Evolutionary conservation across 2,329 filamentous ascomycete genomes (phyloP).

Genomic region (Didymella sp.): DNA sequence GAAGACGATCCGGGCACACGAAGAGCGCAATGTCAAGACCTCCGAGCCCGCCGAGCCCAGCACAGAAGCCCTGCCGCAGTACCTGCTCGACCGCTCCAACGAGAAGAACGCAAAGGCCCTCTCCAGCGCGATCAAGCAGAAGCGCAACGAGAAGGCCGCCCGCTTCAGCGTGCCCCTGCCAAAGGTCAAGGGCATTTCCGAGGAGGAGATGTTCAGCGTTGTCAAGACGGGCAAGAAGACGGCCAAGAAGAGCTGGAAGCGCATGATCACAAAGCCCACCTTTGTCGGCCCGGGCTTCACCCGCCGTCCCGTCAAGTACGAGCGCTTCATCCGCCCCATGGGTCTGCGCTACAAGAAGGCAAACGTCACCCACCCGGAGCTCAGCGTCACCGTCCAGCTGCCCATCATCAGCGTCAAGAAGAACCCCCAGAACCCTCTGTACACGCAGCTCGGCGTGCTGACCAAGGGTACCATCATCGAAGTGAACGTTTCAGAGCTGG

Average conservation of each 20-base stretch:
- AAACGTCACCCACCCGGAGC: conserved; percentile 75
- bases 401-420: conserved; percentile 72
- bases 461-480: conserved; percentile 67
- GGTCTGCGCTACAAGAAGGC: conserved; percentile 81
- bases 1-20: conserved; percentile 77
- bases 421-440: conserved; percentile 86
- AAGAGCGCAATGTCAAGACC: conserved; percentile 95
- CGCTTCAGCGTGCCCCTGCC: conserved; percentile 91
- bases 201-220: conserved; percentile 97
- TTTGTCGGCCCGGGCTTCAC: conserved; percentile 95
- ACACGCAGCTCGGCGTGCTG: conserved; percentile 89
- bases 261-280: conserved; percentile 79
- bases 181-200: conserved; percentile 90
- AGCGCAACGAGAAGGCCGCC: conserved; percentile 85
- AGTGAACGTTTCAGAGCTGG: conserved; percentile 91
- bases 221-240: conserved; percentile 89
- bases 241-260: conserved; percentile 80
- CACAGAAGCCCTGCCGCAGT: conserved; percentile 83
- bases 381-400: conserved; percentile 86
- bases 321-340: conserved; percentile 56
- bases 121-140: conserved; percentile 90
- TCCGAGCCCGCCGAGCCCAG: conserved; percentile 78
- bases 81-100: conserved; percentile 85
- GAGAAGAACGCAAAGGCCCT: conserved; percentile 75
- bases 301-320: conserved; percentile 80